Conservation (phyloP, 225 moss, liverwort and hornwort genomes). For the Anthoceros angustus region DNA sequence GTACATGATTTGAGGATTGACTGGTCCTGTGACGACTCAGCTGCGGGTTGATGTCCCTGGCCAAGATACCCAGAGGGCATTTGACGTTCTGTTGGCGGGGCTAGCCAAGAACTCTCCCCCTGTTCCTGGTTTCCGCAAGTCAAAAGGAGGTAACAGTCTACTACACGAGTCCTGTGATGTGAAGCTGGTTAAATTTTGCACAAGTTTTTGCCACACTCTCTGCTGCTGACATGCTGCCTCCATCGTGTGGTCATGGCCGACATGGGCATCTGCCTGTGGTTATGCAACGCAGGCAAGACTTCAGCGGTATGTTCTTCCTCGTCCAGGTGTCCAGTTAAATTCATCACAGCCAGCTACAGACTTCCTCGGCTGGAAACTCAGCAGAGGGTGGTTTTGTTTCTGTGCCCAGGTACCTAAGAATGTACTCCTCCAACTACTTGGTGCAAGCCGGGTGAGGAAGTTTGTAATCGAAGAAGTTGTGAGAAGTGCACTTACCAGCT, state of each 20-base stretch:
- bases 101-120: constrained; percentile 69
- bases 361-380: neutral
- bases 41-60: constrained; percentile 62
- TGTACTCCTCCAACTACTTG: constrained; percentile 63
- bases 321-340: neutral
- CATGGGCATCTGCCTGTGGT: too few relatives aligned
- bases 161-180: neutral
- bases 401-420: constrained; percentile 52
- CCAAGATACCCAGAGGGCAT: constrained; percentile 54
- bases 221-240: neutral
- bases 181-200: neutral
- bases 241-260: neutral
- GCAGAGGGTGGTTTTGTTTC: neutral
- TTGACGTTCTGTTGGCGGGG: constrained; percentile 53
- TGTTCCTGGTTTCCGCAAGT: constrained; percentile 70
- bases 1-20: neutral
- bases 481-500: constrained; percentile 44
- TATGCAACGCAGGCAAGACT: constrained; percentile 40
- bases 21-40: constrained; percentile 19
- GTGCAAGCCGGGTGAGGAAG: constrained; percentile 57
- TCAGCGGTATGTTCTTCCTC: constrained; percentile 36
- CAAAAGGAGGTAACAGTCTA: constrained; percentile 53
- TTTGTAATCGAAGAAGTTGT: constrained; percentile 75
- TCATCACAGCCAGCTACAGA: neutral
- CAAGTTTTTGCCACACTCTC: neutral